Evolutionary conservation across 2,329 filamentous ascomycete species (phyloP).

Genomic region (Verticillium tricorpus): DNA sequence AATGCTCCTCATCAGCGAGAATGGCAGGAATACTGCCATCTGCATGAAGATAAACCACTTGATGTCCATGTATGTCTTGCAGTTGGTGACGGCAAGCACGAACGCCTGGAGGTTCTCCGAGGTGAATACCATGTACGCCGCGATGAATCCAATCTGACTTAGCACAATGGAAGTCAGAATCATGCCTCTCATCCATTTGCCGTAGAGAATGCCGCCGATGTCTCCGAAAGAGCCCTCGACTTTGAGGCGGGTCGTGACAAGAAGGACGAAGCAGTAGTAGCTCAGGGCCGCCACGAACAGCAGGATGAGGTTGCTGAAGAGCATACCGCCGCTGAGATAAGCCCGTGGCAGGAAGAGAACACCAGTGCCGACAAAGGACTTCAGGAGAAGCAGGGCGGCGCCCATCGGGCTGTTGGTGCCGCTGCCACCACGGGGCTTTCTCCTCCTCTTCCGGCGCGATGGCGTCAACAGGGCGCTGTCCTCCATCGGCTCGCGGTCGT

Average conservation of each 20-base stretch:
- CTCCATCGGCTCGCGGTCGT: constrained; percentile 78
- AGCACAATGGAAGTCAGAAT: constrained; percentile 92
- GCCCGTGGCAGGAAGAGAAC: constrained; percentile 90
- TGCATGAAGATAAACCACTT: constrained; percentile 90
- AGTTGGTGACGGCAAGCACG: constrained; percentile 84
- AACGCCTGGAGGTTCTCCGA: constrained; percentile 95
- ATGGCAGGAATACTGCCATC: constrained; percentile 89
- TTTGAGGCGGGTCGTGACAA: constrained; percentile 80
- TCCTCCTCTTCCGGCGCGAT: constrained; percentile 68
- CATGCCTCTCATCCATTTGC: constrained; percentile 79
- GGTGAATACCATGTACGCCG: constrained; percentile 95
- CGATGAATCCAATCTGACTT: constrained; percentile 91
- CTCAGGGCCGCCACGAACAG: constrained; percentile 79
- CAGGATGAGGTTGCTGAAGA: constrained; percentile 92
- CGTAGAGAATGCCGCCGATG: constrained; percentile 88
- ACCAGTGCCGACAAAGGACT: constrained; percentile 96
- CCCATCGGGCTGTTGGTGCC: constrained; percentile 76
- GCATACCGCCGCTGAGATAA: constrained; percentile 94
- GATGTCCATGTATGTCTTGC: constrained; percentile 79
- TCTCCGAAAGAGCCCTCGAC: constrained; percentile 96
- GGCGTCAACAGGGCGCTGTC: constrained; percentile 77
- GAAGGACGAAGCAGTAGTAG: constrained; percentile 95
- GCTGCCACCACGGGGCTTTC: constrained; percentile 67
- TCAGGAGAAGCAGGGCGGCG: constrained; percentile 81
- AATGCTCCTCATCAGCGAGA: constrained; percentile 92